Evolutionary conservation across 257 asterid genomes (phyloP).

Genomic region (Phtheirospermum japonicum): DNA sequence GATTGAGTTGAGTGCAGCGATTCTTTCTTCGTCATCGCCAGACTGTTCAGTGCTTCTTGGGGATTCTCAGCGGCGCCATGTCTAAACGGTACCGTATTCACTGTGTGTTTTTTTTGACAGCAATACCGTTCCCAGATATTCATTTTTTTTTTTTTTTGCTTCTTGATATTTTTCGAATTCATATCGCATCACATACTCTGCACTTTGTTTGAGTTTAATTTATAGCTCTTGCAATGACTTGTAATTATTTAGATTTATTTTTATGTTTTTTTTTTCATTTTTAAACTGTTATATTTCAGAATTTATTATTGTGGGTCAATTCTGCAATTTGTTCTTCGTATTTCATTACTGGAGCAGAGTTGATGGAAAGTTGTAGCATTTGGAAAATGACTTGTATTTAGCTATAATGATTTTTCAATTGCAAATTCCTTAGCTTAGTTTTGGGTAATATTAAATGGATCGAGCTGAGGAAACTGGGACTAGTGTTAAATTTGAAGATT

Average conservation of each 20-base stretch:
- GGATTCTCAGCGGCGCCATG: conserved; percentile 40
- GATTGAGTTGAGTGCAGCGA: conserved; percentile 19
- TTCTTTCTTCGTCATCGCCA: conserved; percentile 24
- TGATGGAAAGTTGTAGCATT: not conserved
- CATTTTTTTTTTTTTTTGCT: not conserved
- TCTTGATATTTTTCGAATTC: conserved; percentile 8
- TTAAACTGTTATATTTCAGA: not conserved
- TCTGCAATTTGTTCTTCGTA: not conserved
- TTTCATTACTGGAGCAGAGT: not conserved
- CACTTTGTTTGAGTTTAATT: not conserved
- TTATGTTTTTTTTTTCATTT: not conserved
- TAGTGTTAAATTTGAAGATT: not conserved
- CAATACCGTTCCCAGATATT: not conserved
- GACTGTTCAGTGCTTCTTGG: conserved; percentile 14
- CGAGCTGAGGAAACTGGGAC: not conserved
- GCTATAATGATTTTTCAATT: not conserved
- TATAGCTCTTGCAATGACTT: not conserved
- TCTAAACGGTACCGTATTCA: conserved; percentile 34
- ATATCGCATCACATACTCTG: not conserved
- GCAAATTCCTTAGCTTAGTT: no score
- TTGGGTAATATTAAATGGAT: not conserved
- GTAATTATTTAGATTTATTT: not conserved
- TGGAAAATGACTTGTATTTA: not conserved
- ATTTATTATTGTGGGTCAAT: not conserved
- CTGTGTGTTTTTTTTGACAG: no score